Percentiles rank a stretch among this genome's conserved stretches.
Evolutionary conservation across 73 alveolate genomes (phyloP).

Genomic region (Loxodes magnus): DNA sequence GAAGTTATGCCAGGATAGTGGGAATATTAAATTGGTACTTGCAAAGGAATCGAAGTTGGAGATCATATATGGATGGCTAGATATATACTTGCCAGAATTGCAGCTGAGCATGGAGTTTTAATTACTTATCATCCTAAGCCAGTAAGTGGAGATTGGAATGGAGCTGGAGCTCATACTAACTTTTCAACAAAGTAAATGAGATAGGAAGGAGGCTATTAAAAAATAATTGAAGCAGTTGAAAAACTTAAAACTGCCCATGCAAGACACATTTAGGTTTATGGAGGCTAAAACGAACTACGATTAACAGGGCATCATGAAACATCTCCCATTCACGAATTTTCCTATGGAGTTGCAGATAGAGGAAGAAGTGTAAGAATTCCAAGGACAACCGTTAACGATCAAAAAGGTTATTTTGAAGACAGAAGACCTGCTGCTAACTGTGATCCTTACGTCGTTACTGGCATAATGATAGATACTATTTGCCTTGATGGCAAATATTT

Average conservation of each 20-base stretch:
- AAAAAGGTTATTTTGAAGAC: slow-evolving; percentile 68
- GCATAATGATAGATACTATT: slow-evolving; percentile 44
- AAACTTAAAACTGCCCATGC: slow-evolving; percentile 20
- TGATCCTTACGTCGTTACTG: slow-evolving; percentile 83
- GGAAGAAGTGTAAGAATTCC: slow-evolving; percentile 87
- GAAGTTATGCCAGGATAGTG: slow-evolving; percentile 83
- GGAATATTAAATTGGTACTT: slow-evolving; percentile 76
- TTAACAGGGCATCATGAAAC: slow-evolving; percentile 81
- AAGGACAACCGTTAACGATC: slow-evolving; percentile 22
- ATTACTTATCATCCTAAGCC: slow-evolving; percentile 48
- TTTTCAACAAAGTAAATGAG: slow-evolving; percentile 62
- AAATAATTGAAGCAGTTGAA: slow-evolving; percentile 25
- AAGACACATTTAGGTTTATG: slow-evolving; percentile 42
- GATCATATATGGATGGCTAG: slow-evolving; percentile 89
- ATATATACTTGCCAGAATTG: slow-evolving; percentile 31
- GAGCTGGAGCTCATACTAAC: slow-evolving; percentile 89
- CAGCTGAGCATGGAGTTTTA: slow-evolving; percentile 32
- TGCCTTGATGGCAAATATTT: slow-evolving; percentile 20
- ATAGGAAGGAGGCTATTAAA: slow-evolving; percentile 44
- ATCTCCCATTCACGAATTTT: slow-evolving; percentile 45
- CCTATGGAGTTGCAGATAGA: slow-evolving; percentile 80
- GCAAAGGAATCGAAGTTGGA: slow-evolving; percentile 75
- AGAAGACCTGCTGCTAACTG: slow-evolving; percentile 89
- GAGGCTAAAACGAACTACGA: slow-evolving; percentile 57
- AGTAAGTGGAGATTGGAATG: slow-evolving; percentile 54